These are phyloP conservation scores for Eimeria sp. DNA, from an alignment of 169 alveolate genomes.

Conservation along the genomic window DNA sequence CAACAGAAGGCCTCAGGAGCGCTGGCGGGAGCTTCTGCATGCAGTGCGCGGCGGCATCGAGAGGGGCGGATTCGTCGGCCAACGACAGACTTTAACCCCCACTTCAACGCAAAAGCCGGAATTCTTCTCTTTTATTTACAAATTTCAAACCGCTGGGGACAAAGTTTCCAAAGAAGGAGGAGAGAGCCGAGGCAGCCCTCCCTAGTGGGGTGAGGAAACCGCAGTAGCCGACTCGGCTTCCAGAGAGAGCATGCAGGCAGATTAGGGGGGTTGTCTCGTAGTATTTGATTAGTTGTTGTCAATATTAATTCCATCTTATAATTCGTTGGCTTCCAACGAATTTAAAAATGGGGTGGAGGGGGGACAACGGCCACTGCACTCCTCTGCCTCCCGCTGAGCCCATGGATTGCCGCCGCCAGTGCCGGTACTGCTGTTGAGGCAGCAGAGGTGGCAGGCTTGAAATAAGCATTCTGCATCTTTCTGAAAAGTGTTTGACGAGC, in stretches of 20 bases:
- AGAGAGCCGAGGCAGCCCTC: too few relatives aligned
- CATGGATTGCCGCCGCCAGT: not conserved
- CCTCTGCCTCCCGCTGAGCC: conserved; percentile 24
- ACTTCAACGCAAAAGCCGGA: too few relatives aligned
- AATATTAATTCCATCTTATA: too few relatives aligned
- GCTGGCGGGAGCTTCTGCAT: not conserved
- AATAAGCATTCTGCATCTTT: not conserved
- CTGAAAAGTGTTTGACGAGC: not conserved
- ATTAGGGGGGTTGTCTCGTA: too few relatives aligned
- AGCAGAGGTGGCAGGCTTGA: conserved; percentile 71
- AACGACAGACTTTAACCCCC: too few relatives aligned
- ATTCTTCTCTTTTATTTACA: not conserved
- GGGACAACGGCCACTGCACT: conserved; percentile 44
- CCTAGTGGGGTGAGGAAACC: too few relatives aligned
- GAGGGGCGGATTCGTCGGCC: not conserved
- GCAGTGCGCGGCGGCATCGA: not conserved
- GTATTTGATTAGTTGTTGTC: not conserved
- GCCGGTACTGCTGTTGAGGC: not conserved
- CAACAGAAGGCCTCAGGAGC: not conserved
- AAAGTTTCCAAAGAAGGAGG: not conserved
- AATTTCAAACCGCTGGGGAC: not conserved
- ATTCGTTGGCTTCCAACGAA: not conserved
- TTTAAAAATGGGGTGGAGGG: not conserved
- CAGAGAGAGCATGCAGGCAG: too few relatives aligned
- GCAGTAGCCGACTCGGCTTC: too few relatives aligned